Evolutionary conservation across 2,329 filamentous ascomycete species (phyloP).

Genomic region (Neobulgaria alba): DNA sequence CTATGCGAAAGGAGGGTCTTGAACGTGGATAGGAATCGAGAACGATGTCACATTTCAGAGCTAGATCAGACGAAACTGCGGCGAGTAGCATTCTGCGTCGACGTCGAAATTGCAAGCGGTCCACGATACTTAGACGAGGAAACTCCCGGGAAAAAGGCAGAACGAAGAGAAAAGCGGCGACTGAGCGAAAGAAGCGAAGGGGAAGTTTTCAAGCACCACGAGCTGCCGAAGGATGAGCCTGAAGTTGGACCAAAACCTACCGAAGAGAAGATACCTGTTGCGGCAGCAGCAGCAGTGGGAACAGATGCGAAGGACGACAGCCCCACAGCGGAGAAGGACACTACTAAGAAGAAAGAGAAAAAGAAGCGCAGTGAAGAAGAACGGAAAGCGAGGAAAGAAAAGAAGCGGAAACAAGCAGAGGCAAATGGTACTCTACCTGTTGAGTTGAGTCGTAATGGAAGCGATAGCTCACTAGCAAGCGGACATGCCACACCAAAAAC

Average conservation of each 20-base stretch:
- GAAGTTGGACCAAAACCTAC: slow-evolving; percentile 36
- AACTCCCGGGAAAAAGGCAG: slow-evolving; percentile 32
- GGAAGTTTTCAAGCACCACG: slow-evolving; percentile 61
- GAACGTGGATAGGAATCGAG: slow-evolving; percentile 74
- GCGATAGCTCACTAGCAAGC: slow-evolving; percentile 41
- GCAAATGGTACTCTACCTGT: slow-evolving; percentile 81
- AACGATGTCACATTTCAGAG: slow-evolving; percentile 71
- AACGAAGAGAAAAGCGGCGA: slow-evolving; percentile 42
- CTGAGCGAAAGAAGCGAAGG: slow-evolving; percentile 64
- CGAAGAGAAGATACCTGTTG: slow-evolving; percentile 33
- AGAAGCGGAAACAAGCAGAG: slow-evolving; percentile 74
- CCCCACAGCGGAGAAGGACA: slow-evolving; percentile 30
- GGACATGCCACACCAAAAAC: slow-evolving; percentile 35
- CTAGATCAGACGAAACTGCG: slow-evolving; percentile 73
- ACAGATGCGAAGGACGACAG: slow-evolving; percentile 25
- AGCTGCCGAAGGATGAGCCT: slow-evolving; percentile 45
- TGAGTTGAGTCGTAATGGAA: slow-evolving; percentile 65
- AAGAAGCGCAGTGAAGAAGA: slow-evolving; percentile 94
- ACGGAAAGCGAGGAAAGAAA: slow-evolving; percentile 84
- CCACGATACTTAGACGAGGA: slow-evolving; percentile 64
- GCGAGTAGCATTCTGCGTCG: slow-evolving; percentile 89
- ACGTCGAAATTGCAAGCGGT: slow-evolving; percentile 90
- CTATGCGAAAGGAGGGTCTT: slow-evolving; percentile 72
- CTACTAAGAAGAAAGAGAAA: slow-evolving; percentile 79
- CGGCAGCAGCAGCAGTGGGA: slow-evolving; percentile 19